Conservation (phyloP, 2,329 filamentous ascomycete species). For the Herpotrichia juniperi region DNA sequence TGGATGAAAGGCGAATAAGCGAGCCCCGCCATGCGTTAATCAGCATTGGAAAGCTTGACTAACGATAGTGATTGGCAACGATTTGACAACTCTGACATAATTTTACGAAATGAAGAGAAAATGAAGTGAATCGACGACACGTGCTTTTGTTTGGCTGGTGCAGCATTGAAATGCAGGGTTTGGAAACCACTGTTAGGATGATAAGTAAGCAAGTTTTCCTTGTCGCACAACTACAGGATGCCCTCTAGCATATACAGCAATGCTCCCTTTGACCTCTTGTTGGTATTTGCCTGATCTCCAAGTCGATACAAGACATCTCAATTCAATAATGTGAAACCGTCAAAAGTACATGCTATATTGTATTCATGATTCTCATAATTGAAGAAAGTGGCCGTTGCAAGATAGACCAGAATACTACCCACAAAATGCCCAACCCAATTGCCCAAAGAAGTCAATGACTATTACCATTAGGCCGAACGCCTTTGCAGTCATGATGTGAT, state of each 20-base stretch:
- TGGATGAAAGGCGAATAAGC: neutral
- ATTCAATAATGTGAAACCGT: too few relatives aligned
- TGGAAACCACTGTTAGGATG: too few relatives aligned
- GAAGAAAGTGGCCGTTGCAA: too few relatives aligned
- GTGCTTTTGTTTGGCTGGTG: constrained; percentile 12
- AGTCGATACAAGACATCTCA: too few relatives aligned
- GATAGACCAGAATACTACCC: neutral
- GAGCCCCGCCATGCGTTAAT: constrained; percentile 20
- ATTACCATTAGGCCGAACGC: constrained; percentile 7
- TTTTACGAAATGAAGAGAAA: neutral
- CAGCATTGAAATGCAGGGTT: constrained; percentile 2
- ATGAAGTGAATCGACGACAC: too few relatives aligned
- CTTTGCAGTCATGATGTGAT: neutral
- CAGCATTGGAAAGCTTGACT: constrained; percentile 39
- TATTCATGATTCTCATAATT: too few relatives aligned
- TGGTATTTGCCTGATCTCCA: too few relatives aligned
- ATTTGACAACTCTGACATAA: constrained; percentile 6
- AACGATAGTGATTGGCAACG: constrained; percentile 10
- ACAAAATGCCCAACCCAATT: neutral
- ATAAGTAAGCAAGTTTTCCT: neutral
- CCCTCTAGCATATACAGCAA: too few relatives aligned
- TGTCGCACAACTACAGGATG: too few relatives aligned
- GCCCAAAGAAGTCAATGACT: neutral
- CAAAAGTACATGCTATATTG: too few relatives aligned
- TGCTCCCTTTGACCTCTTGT: too few relatives aligned